These are phyloP conservation scores for Podaxis sp. DNA, from an alignment of 768 basidiomycete genomes.

Conservation along the genomic window DNA sequence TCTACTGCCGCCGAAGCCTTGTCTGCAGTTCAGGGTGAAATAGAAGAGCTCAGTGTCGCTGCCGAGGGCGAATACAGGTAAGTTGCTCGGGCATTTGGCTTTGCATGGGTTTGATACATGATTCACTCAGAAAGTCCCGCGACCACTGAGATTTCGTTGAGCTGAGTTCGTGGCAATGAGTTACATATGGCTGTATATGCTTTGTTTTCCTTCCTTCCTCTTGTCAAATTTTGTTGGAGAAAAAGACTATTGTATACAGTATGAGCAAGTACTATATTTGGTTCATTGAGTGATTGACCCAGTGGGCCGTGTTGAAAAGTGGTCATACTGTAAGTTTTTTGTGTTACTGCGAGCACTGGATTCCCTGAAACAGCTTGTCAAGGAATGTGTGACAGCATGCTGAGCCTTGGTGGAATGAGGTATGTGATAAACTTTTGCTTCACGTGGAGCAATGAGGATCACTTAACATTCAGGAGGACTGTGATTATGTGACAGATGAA, in stretches of 20 bases:
- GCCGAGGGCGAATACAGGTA: constrained; percentile 96
- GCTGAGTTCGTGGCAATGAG: constrained; percentile 17
- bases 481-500: too few species aligned
- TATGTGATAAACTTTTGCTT: too few species aligned
- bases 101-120: background rate
- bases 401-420: too few species aligned
- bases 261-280: background rate
- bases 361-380: too few species aligned
- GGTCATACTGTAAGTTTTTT: too few species aligned
- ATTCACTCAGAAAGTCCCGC: constrained; percentile 69
- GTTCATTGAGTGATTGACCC: background rate
- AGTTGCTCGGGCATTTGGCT: background rate
- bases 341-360: too few species aligned
- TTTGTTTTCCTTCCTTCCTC: background rate
- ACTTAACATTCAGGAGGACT: too few species aligned
- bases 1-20: constrained; percentile 78
- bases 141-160: constrained; percentile 72
- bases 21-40: constrained; percentile 81
- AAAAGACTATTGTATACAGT: background rate
- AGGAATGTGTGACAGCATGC: too few species aligned
- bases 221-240: background rate
- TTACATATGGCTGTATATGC: background rate
- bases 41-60: constrained; percentile 89
- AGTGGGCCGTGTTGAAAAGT: too few species aligned
- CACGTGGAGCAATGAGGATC: too few species aligned